phyloP scores from a whole-genome alignment of 257 asterid genomes.

The Solanum sitiens region DNA sequence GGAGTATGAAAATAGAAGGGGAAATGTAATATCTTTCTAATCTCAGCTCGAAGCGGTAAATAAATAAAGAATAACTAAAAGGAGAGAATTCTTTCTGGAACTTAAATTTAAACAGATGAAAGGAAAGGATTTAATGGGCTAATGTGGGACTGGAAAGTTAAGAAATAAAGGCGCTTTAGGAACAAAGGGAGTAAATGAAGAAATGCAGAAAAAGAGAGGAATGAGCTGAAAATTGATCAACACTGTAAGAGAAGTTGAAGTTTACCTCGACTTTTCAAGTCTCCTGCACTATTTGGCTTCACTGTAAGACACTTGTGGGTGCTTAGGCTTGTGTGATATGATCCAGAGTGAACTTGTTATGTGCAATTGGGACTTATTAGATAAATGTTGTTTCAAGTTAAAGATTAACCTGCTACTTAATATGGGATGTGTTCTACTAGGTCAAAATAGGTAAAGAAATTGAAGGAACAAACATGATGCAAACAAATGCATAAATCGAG shows the following conservation, averaged over 20 bases:
- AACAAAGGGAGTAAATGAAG: background rate
- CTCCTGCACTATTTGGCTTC: background rate
- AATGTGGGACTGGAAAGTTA: background rate
- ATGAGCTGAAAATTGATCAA: background rate
- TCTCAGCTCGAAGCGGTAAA: background rate
- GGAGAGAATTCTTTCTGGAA: background rate
- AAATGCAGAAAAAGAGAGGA: background rate
- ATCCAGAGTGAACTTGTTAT: background rate
- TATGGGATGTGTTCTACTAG: background rate
- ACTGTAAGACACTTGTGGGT: background rate
- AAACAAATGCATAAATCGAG: background rate
- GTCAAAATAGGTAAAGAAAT: background rate
- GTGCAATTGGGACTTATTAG: background rate
- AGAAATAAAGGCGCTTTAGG: background rate
- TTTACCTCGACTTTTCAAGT: background rate
- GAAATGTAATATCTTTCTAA: background rate
- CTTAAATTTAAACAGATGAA: background rate
- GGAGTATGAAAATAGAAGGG: background rate
- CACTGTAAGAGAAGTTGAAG: background rate
- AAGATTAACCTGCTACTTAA: background rate
- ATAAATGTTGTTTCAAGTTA: background rate
- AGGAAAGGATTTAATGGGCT: background rate
- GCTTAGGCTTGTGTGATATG: background rate
- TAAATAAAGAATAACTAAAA: background rate
- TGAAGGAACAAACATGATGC: background rate